Percentiles rank a stretch among this genome's conserved stretches.
Conservation (phyloP, 768 basidiomycete genomes). For the Rhizopogon rudus region DNA sequence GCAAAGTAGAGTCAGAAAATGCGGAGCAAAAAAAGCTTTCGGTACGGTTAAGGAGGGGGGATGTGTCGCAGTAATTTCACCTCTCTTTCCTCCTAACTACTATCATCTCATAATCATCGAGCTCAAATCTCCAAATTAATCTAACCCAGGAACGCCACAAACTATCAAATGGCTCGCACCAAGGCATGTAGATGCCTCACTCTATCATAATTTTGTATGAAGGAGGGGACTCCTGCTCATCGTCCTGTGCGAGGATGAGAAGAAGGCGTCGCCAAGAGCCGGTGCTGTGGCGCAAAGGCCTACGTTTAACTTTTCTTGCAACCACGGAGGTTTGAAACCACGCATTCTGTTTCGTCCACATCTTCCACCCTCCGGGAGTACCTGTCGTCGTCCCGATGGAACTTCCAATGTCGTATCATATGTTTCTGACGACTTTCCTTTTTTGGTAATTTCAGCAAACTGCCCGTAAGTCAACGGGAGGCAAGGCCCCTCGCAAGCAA, state of each 20-base stretch:
- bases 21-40: not conserved
- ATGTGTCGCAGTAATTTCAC: not conserved
- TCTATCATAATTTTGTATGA: not conserved
- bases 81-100: conserved; percentile 11
- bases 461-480: conserved; percentile 83
- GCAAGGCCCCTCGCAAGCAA: conserved; percentile 82
- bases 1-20: conserved; percentile 11
- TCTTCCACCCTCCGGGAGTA: conserved; percentile 6
- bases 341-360: conserved; percentile 6
- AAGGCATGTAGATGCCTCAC: conserved; percentile 30
- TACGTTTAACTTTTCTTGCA: conserved; percentile 2
- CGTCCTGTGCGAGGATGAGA: conserved; percentile 4
- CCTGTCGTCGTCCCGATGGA: conserved; percentile 9
- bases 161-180: conserved; percentile 60
- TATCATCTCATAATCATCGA: conserved; percentile 8
- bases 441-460: conserved; percentile 61
- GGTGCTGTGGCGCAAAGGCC: conserved; percentile 6
- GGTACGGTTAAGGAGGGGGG: conserved; percentile 8
- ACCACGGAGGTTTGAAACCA: conserved; percentile 19
- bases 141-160: not conserved
- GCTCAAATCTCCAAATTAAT: not conserved
- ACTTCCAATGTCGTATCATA: conserved; percentile 14
- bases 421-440: conserved; percentile 23
- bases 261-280: conserved; percentile 1
- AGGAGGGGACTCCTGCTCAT: not conserved